A percentile compares a stretch with the other conserved stretches of the same genome.
phyloP scores from a whole-genome alignment of 2,329 filamentous ascomycete species.

The Aureobasidium sp. region DNA sequence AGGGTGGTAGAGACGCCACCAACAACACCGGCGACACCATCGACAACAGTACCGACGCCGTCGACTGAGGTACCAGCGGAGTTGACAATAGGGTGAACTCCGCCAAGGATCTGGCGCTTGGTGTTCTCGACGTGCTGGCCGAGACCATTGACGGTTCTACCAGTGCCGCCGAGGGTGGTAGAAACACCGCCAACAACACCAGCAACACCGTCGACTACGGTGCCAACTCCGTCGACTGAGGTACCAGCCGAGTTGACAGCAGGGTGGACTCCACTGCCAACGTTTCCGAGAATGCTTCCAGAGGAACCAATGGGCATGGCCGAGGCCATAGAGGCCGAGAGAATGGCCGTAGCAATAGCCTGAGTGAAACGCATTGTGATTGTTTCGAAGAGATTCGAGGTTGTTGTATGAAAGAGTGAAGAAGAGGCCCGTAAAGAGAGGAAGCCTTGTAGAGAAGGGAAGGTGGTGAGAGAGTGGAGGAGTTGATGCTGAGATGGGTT shows the following conservation, averaged over 20 bases:
- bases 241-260: not conserved
- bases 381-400: not conserved
- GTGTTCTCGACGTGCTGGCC: not conserved
- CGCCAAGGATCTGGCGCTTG: not conserved
- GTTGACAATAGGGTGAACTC: not conserved
- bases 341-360: not conserved
- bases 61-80: not conserved
- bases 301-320: not conserved
- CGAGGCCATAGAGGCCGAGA: not conserved
- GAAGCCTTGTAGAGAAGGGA: not conserved
- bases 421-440: not conserved
- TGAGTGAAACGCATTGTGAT: conserved; percentile 2
- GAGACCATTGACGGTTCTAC: not conserved
- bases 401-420: not conserved
- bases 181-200: not conserved
- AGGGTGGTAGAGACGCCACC: not conserved
- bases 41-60: not conserved
- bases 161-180: not conserved
- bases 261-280: not conserved
- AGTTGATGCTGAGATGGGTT: not conserved
- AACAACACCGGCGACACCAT: not conserved
- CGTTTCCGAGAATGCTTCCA: not conserved
- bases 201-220: not conserved
- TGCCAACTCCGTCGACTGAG: not conserved
- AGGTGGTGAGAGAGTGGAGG: not conserved